Base-by-base conservation (phyloP, 2,329 filamentous ascomycete genomes). In the Hypocreales sp. region DNA sequence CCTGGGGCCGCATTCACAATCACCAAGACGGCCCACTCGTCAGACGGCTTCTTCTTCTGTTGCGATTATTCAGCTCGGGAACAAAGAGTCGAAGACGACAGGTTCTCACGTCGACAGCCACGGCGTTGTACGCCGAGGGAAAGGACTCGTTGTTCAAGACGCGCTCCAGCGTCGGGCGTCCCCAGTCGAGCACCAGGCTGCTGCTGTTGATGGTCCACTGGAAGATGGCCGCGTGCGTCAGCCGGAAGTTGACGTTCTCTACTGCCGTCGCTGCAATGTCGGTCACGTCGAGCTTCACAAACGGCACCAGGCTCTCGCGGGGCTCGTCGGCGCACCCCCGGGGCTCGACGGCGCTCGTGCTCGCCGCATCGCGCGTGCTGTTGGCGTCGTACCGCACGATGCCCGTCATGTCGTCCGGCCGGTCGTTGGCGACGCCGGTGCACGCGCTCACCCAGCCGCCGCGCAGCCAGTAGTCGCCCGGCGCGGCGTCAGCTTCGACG, bases 391-490 rank as follows among this genome's bases (percentile, higher is more conserved):
- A 28, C 15, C 23, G 21, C 2, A 28, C 26, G 26, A 28, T 10
- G 26, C 20, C 26, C 6, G 16, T 15, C 11, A 28, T 22, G 20
- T 28, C 19, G 15, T 28, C 20, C 14, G 25, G 9, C n/a, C 15
- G 15, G 16, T 28, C 19, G 20, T 16, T 17, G n/a, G n/a, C n/a
- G n/a, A n/a, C n/a, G 5, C 8, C 5, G 5, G 26, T 18, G 16
- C 26, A 28, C 10, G 12, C 4, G 4, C 8, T 4, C 24, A 18
- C 15, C 8, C 15, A 15, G 10, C n/a, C 13, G 14, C 16, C 19
- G n/a, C 64, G 52, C 30, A 70, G 49, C 60, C 61, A 67, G 39
- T 62, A 67, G 38, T 54, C 45, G 31, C 46, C 31, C 8, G 37
- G 35, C 1, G 37, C 31, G 22, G 55, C 46, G 29, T 60, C 40